Evolutionary conservation across 2,329 filamentous ascomycete species (phyloP).

Genomic region (Cladosporium velox): DNA sequence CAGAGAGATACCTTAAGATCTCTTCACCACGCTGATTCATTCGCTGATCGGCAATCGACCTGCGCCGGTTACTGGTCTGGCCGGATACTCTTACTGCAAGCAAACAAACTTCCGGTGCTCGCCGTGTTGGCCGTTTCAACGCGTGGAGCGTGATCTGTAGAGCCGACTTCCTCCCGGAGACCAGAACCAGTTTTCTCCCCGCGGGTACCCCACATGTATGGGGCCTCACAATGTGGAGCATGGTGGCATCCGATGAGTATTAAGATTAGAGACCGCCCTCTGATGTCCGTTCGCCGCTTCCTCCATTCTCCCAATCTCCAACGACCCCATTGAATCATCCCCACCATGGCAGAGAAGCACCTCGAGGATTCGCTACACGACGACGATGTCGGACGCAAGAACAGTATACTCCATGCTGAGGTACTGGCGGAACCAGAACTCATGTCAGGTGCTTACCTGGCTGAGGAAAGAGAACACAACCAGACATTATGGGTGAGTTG

Average conservation of each 20-base stretch:
- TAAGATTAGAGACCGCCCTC: background rate
- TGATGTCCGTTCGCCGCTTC: background rate
- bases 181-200: background rate
- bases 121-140: background rate
- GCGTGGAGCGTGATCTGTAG: background rate
- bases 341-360: constrained; percentile 3
- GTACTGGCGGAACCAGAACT: constrained; percentile 42
- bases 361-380: background rate
- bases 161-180: background rate
- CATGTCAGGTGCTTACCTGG: constrained; percentile 53
- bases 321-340: background rate
- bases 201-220: constrained; percentile 3
- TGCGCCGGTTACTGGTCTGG: background rate
- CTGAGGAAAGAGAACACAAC: constrained; percentile 53
- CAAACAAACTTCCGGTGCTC: background rate
- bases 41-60: background rate
- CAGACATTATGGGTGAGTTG: constrained; percentile 44
- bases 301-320: background rate
- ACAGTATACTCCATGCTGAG: constrained; percentile 40
- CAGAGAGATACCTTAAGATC: background rate
- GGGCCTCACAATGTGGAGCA: background rate
- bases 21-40: background rate
- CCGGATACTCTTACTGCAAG: background rate
- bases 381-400: constrained; percentile 38
- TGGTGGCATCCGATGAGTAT: background rate